A percentile compares a stretch with the other conserved stretches of the same genome.
These are phyloP conservation scores for Wickerhamiella vanderwaltii DNA, from an alignment of 805 yeast genomes.

Conservation along the genomic window DNA sequence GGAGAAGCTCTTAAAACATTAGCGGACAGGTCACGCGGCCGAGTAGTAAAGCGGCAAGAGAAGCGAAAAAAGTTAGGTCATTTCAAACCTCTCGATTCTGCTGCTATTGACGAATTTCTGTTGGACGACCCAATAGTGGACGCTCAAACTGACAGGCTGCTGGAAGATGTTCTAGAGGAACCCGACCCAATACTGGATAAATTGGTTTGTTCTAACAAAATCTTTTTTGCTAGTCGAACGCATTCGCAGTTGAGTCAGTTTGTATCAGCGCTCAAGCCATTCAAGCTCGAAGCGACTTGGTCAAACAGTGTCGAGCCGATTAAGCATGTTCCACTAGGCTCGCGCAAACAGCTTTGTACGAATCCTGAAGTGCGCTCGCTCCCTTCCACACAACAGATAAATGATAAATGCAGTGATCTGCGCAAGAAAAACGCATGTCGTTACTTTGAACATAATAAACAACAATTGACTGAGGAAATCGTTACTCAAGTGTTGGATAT, in stretches of 20 bases:
- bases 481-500: conserved; percentile 56
- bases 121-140: conserved; percentile 13
- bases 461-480: conserved; percentile 42
- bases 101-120: conserved; percentile 8
- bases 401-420: conserved; percentile 69
- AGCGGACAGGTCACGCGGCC: conserved; percentile 5
- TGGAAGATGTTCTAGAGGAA: conserved; percentile 8
- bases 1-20: conserved; percentile 16
- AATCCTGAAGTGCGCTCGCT: conserved; percentile 46
- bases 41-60: not conserved
- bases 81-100: not conserved
- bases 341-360: conserved; percentile 76
- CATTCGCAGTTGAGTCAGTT: conserved; percentile 83
- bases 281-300: conserved; percentile 53
- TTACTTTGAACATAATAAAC: conserved; percentile 16
- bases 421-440: conserved; percentile 36
- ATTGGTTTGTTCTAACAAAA: conserved; percentile 32
- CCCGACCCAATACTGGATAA: conserved; percentile 11
- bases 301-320: conserved; percentile 36
- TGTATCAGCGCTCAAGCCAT: conserved; percentile 52
- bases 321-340: conserved; percentile 64
- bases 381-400: conserved; percentile 43
- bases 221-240: conserved; percentile 72
- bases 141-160: conserved; percentile 9
- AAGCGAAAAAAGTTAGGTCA: not conserved